phyloP scores from a whole-genome alignment of 2,329 filamentous ascomycete genomes.

The Ceratocystiopsis minuta region DNA sequence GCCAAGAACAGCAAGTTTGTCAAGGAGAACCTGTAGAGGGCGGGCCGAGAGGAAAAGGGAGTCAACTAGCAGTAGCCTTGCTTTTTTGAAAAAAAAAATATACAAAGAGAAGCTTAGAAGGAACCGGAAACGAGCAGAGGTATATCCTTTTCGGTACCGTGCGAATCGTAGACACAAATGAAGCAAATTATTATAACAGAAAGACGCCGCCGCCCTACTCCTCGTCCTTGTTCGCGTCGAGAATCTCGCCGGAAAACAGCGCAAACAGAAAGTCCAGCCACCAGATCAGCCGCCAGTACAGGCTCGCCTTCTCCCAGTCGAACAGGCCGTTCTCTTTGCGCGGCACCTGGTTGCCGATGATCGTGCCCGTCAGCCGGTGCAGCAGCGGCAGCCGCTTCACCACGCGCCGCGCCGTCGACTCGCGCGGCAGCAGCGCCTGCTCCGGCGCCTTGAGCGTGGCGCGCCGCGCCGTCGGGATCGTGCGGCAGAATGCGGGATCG shows the following conservation, averaged over 20 bases:
- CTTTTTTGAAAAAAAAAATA: too few species aligned
- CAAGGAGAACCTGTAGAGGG: constrained; percentile 9
- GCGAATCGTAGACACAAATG: background rate
- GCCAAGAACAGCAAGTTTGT: constrained; percentile 43
- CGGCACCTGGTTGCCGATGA: constrained; percentile 62
- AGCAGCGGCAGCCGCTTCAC: constrained; percentile 50
- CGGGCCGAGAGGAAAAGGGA: background rate
- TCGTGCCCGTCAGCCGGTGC: constrained; percentile 51
- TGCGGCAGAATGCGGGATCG: constrained; percentile 30
- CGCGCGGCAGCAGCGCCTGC: constrained; percentile 52
- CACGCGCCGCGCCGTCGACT: constrained; percentile 44
- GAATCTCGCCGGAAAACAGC: constrained; percentile 40
- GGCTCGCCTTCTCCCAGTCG: constrained; percentile 50
- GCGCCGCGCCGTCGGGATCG: constrained; percentile 48
- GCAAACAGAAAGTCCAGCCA: constrained; percentile 40
- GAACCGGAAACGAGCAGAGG: background rate
- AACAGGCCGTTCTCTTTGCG: constrained; percentile 57
- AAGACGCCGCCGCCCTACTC: background rate
- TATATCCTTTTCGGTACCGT: background rate
- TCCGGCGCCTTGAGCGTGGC: constrained; percentile 48
- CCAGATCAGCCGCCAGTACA: constrained; percentile 52
- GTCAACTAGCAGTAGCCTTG: background rate
- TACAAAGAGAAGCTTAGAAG: too few species aligned
- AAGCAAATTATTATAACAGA: background rate
- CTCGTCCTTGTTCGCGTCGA: constrained; percentile 40